phyloP scores from a whole-genome alignment of 352 stramenopile species.

The Phytophthora ohioensis region DNA sequence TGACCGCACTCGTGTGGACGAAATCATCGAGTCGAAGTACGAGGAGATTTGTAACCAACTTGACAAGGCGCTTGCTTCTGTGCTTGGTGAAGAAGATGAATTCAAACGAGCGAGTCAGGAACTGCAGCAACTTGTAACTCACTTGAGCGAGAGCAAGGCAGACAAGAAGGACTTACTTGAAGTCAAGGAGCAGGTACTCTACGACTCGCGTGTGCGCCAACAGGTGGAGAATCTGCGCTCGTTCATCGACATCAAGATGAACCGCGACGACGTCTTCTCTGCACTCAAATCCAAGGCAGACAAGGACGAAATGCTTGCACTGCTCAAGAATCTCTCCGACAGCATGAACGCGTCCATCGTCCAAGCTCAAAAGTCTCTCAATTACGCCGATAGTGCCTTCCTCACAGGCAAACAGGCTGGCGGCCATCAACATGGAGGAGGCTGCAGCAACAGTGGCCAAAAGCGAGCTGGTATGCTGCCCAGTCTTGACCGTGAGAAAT shows the following conservation, averaged over 20 bases:
- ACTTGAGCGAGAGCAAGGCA: slow-evolving; percentile 83
- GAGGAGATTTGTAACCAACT: slow-evolving; percentile 94
- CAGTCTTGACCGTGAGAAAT: slow-evolving; percentile 82
- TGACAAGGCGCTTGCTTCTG: slow-evolving; percentile 86
- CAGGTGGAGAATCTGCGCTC: slow-evolving; percentile 87
- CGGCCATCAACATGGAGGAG: slow-evolving; percentile 52
- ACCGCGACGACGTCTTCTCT: slow-evolving; percentile 85
- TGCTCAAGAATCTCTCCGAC: slow-evolving; percentile 82
- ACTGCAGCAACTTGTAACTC: slow-evolving; percentile 83
- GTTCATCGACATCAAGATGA: slow-evolving; percentile 92
- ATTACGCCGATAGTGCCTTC: slow-evolving; percentile 74
- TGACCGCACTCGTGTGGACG: slow-evolving; percentile 84
- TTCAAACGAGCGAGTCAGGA: slow-evolving; percentile 89
- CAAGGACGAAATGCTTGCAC: slow-evolving; percentile 85
- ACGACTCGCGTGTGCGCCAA: slow-evolving; percentile 86
- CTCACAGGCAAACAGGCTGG: slow-evolving; percentile 76
- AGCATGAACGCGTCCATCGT: slow-evolving; percentile 87
- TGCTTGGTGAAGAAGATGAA: slow-evolving; percentile 90
- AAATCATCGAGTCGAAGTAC: slow-evolving; percentile 92
- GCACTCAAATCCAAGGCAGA: slow-evolving; percentile 87
- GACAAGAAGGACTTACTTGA: slow-evolving; percentile 89
- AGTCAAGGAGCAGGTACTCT: slow-evolving; percentile 89
- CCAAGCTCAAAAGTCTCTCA: slow-evolving; percentile 67
- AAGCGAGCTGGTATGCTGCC: slow-evolving; percentile 67
- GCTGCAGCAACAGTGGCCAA: slow-evolving; percentile 25